A percentile compares a stretch with the other conserved stretches of the same genome.
Conservation (phyloP, 2,329 filamentous ascomycete species). For the Aspergillus chevalieri region DNA sequence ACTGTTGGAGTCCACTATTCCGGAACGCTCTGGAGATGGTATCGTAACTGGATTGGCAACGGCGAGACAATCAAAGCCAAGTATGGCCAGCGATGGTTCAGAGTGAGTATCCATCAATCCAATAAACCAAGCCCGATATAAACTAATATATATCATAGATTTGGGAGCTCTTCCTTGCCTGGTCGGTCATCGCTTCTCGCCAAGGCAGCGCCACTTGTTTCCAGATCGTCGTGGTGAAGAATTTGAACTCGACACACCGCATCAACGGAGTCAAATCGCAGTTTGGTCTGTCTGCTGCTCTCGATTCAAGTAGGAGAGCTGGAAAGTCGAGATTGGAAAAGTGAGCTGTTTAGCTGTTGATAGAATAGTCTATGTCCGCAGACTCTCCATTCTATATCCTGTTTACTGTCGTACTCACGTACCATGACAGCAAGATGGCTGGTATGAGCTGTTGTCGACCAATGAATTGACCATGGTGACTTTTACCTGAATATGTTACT, state of each 20-base stretch:
- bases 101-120: conserved; percentile 49
- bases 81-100: conserved; percentile 82
- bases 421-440: too few relatives aligned
- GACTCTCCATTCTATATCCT: too few relatives aligned
- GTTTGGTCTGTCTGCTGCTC: conserved; percentile 57
- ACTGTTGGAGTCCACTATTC: conserved; percentile 89
- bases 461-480: too few relatives aligned
- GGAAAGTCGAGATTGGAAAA: conserved; percentile 10
- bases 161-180: conserved; percentile 77
- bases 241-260: conserved; percentile 70
- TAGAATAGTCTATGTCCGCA: too few relatives aligned
- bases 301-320: conserved; percentile 37
- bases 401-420: too few relatives aligned
- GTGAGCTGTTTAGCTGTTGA: too few relatives aligned
- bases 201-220: conserved; percentile 71
- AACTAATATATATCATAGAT: conserved; percentile 45
- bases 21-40: conserved; percentile 86
- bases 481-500: too few relatives aligned
- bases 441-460: too few relatives aligned
- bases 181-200: conserved; percentile 67
- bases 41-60: conserved; percentile 88
- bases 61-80: conserved; percentile 76
- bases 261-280: conserved; percentile 62
- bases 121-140: too few relatives aligned
- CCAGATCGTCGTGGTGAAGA: conserved; percentile 73